These are phyloP conservation scores for Fraxinus latifolia DNA, from an alignment of 305 asterid species.

Conservation along the genomic window DNA sequence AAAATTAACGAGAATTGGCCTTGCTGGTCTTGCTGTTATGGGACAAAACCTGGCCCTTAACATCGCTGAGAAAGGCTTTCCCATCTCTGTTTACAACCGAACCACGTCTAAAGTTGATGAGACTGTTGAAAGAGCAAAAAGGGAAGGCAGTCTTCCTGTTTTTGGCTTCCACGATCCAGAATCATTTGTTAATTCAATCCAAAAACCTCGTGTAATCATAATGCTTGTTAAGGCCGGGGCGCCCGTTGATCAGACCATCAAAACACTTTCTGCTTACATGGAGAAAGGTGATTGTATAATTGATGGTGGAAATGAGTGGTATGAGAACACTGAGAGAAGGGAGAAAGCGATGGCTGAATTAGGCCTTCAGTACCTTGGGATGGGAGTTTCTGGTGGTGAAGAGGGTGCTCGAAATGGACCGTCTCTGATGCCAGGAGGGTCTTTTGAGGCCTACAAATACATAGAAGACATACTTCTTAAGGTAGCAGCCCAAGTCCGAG, in stretches of 20 bases:
- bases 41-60: conserved; percentile 83
- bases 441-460: conserved; percentile 68
- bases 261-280: conserved; percentile 53
- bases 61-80: conserved; percentile 95
- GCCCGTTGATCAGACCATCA: conserved; percentile 67
- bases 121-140: conserved; percentile 52
- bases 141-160: conserved; percentile 55
- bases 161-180: conserved; percentile 60
- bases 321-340: conserved; percentile 64
- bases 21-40: conserved; percentile 66
- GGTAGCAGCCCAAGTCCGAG: conserved; percentile 93
- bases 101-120: conserved; percentile 62
- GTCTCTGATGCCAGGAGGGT: conserved; percentile 67
- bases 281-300: conserved; percentile 68
- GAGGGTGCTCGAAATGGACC: conserved; percentile 69
- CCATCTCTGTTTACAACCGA: conserved; percentile 60
- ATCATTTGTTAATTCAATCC: conserved; percentile 53
- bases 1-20: conserved; percentile 54
- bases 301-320: conserved; percentile 73
- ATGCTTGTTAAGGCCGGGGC: conserved; percentile 76
- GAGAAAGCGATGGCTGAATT: conserved; percentile 52
- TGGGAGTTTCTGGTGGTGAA: conserved; percentile 87
- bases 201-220: conserved; percentile 58
- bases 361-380: conserved; percentile 74
- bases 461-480: conserved; percentile 79